Evolutionary conservation across 306 rosid species (phyloP).

Genomic region (Trifolium repens): DNA sequence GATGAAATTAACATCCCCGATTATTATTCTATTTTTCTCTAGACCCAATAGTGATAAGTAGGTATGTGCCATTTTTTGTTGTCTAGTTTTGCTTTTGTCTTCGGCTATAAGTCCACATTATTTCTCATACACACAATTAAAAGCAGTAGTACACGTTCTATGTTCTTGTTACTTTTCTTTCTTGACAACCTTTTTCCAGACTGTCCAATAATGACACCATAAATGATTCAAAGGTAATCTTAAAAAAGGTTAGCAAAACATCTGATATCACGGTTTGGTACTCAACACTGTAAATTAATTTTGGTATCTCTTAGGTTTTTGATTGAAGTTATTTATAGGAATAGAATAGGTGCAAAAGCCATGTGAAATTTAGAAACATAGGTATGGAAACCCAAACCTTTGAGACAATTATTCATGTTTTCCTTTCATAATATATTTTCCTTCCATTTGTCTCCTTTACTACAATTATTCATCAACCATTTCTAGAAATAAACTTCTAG

Average conservation of each 20-base stretch:
- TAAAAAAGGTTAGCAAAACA: slow-evolving; percentile 12
- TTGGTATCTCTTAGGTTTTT: slow-evolving; percentile 20
- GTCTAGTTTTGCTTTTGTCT: slow-evolving; percentile 43
- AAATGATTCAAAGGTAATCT: slow-evolving; percentile 45
- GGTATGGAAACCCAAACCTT: slow-evolving; percentile 69
- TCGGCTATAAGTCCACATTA: slow-evolving; percentile 30
- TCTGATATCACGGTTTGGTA: slow-evolving; percentile 37
- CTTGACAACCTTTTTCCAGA: slow-evolving; percentile 64
- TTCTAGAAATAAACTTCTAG: slow-evolving; percentile 33
- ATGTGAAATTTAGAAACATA: not conserved
- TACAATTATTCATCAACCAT: slow-evolving; percentile 40
- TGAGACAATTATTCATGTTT: slow-evolving; percentile 52
- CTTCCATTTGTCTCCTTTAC: slow-evolving; percentile 28
- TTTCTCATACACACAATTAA: slow-evolving; percentile 45
- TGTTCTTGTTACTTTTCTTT: slow-evolving; percentile 29
- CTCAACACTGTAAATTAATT: slow-evolving; percentile 14
- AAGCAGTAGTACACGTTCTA: slow-evolving; percentile 32
- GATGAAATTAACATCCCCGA: no score
- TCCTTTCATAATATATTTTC: slow-evolving; percentile 11
- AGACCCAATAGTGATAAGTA: slow-evolving; percentile 8
- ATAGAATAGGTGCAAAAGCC: not conserved
- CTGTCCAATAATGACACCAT: slow-evolving; percentile 48
- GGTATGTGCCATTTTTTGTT: slow-evolving; percentile 35
- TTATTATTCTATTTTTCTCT: not conserved
- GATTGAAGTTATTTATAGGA: not conserved